A percentile compares a stretch with the other conserved stretches of the same genome.
These are phyloP conservation scores for Physcia stellaris DNA, from an alignment of 495 filamentous ascomycete species.

Conservation along the genomic window DNA sequence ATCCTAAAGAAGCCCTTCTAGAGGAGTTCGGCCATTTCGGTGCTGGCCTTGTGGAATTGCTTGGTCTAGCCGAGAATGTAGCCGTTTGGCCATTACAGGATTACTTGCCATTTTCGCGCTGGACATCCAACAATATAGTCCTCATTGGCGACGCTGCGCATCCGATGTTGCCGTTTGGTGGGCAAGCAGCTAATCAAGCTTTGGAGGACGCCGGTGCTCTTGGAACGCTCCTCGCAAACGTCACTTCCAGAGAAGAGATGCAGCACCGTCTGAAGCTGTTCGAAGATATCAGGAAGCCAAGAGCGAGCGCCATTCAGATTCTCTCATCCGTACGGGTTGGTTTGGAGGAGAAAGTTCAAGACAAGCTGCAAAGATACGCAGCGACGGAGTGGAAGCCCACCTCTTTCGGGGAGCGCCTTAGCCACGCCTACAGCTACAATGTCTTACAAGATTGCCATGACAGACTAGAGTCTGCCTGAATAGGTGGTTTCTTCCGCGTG, in stretches of 20 bases:
- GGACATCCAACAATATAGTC: constrained; percentile 25
- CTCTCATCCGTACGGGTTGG: no score
- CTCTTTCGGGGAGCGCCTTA: no score
- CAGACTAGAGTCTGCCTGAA: no score
- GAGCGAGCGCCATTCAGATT: no score
- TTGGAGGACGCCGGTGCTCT: constrained; percentile 29
- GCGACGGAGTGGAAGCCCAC: no score
- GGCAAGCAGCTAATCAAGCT: constrained; percentile 27
- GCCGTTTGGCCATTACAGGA: constrained; percentile 32
- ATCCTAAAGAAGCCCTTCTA: constrained; percentile 10
- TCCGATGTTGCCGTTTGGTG: constrained; percentile 33
- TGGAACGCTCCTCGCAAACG: no score
- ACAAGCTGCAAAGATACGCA: no score
- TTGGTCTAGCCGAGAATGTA: constrained; percentile 24
- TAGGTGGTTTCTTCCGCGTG: no score
- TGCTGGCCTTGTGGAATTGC: constrained; percentile 5
- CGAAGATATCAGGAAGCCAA: constrained; percentile 20
- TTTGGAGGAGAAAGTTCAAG: no score
- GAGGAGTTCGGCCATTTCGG: constrained; percentile 16
- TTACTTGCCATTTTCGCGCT: constrained; percentile 19
- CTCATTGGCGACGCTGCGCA: constrained; percentile 38
- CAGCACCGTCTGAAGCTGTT: constrained; percentile 20
- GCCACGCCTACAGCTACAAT: no score
- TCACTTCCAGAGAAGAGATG: constrained; percentile 11
- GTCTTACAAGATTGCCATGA: no score